Conservation (phyloP, 345 rosid species). For the Camelina sativa region DNA sequence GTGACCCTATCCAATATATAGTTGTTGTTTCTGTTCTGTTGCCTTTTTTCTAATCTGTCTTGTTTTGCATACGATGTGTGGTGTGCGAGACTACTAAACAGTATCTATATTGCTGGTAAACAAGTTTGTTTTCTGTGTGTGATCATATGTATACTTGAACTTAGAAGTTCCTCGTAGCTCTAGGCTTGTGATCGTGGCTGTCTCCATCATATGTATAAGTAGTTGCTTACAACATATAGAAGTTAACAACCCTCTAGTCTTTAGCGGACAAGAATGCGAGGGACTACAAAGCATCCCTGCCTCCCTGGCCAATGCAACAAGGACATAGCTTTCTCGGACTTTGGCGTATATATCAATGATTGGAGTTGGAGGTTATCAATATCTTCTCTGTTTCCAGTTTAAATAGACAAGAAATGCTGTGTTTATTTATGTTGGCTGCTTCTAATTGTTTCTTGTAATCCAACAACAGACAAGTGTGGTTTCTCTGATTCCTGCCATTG, state of each 20-base stretch:
- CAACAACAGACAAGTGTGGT: constrained; percentile 41
- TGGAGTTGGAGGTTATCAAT: not conserved
- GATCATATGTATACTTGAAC: constrained; percentile 5
- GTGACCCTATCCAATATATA: constrained; percentile 10
- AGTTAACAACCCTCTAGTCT: not conserved
- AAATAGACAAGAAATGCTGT: not conserved
- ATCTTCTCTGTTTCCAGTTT: not conserved
- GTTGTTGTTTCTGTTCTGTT: not conserved
- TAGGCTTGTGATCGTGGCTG: not conserved
- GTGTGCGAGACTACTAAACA: not conserved
- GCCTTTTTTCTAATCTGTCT: no score
- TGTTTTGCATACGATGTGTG: not conserved
- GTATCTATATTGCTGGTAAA: not conserved
- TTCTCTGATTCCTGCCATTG: constrained; percentile 68
- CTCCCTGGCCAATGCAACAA: not conserved
- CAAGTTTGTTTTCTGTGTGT: not conserved
- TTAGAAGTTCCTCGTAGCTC: not conserved
- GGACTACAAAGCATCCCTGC: not conserved
- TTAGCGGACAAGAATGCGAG: not conserved
- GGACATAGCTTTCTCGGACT: not conserved
- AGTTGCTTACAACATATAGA: constrained; percentile 8
- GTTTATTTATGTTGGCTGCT: not conserved
- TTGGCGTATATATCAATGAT: not conserved
- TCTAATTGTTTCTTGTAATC: constrained; percentile 19
- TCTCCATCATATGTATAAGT: not conserved